phyloP scores from a whole-genome alignment of 2,329 filamentous ascomycete species.

The Aspergillus unguis region DNA sequence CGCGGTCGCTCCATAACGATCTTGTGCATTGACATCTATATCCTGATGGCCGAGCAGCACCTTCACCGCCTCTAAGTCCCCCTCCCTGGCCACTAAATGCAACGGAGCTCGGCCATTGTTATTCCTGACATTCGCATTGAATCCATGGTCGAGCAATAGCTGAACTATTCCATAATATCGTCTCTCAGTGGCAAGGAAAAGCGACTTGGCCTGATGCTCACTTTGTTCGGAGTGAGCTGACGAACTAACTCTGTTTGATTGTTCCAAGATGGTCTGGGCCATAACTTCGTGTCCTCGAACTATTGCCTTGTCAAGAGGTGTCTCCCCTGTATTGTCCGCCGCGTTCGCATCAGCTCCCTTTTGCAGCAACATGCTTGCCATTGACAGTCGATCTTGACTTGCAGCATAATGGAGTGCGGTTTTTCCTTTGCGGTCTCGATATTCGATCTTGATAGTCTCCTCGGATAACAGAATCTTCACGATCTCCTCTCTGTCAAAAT shows the following conservation, averaged over 20 bases:
- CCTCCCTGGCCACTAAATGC: not conserved
- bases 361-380: not conserved
- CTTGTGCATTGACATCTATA: not conserved
- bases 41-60: not conserved
- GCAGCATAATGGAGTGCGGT: not conserved
- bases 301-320: not conserved
- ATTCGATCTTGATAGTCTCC: not conserved
- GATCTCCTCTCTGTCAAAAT: not conserved
- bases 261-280: not conserved
- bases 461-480: not conserved
- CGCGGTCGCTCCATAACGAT: not conserved
- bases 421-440: not conserved
- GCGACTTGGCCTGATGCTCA: not conserved
- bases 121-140: not conserved
- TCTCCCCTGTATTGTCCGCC: not conserved
- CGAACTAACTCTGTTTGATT: not conserved
- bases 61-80: not conserved
- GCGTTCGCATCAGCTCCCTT: not conserved
- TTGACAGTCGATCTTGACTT: not conserved
- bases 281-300: not conserved
- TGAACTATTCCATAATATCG: not conserved
- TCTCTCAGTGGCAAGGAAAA: not conserved
- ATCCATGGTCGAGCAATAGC: conserved; percentile 1
- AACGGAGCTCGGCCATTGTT: not conserved
- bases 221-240: not conserved